phyloP scores from a whole-genome alignment of 805 yeast species.

The Kodamaea restingae region DNA sequence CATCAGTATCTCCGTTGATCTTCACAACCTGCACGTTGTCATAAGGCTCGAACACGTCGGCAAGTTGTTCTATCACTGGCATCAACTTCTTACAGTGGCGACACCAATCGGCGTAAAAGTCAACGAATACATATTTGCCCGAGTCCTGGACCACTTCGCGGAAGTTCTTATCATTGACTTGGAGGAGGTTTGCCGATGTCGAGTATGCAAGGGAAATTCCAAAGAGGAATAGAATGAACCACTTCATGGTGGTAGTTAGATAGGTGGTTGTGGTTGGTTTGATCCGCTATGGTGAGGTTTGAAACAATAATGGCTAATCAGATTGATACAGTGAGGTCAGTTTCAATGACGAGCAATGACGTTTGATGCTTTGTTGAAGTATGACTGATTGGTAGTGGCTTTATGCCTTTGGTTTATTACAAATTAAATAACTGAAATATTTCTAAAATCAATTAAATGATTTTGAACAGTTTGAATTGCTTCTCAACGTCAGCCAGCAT shows the following conservation, averaged over 20 bases:
- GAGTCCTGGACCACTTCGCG: conserved; percentile 54
- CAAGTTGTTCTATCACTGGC: conserved; percentile 41
- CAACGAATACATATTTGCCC: conserved; percentile 43
- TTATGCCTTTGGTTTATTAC: too few relatives aligned
- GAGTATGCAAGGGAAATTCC: conserved; percentile 9
- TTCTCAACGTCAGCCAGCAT: too few relatives aligned
- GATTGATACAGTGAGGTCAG: too few relatives aligned
- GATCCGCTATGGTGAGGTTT: too few relatives aligned
- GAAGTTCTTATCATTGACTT: conserved; percentile 48
- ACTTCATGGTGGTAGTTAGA: conserved; percentile 5
- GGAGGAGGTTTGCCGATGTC: conserved; percentile 29
- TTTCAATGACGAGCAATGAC: too few relatives aligned
- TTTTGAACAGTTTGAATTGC: too few relatives aligned
- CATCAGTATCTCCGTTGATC: conserved; percentile 55
- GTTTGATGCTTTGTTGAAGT: too few relatives aligned
- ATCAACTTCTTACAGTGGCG: conserved; percentile 57
- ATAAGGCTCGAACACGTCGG: conserved; percentile 24
- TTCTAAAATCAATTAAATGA: too few relatives aligned
- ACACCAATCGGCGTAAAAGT: conserved; percentile 70
- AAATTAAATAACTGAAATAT: too few relatives aligned
- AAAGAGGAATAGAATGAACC: conserved; percentile 3
- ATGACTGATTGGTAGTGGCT: too few relatives aligned
- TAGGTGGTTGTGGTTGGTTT: too few relatives aligned
- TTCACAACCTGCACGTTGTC: conserved; percentile 47
- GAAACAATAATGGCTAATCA: too few relatives aligned